phyloP scores from a whole-genome alignment of 176 grass and related monocot genomes.

The Rhipidocladum racemiflorum region DNA sequence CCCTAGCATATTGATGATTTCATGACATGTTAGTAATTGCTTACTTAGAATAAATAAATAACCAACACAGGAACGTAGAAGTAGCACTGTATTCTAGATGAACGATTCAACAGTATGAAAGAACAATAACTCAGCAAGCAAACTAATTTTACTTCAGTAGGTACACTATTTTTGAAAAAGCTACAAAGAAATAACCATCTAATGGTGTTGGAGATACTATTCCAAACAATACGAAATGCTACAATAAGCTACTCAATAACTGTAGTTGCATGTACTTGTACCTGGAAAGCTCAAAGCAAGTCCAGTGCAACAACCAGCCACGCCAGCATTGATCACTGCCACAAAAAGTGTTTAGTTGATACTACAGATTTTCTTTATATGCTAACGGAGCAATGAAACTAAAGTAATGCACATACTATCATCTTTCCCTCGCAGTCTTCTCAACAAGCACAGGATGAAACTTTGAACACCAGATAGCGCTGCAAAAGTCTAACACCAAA shows the following conservation, averaged over 20 bases:
- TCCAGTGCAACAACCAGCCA: slow-evolving; percentile 85
- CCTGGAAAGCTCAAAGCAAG: slow-evolving; percentile 96
- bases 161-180: not conserved
- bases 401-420: slow-evolving; percentile 49
- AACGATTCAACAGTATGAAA: not conserved
- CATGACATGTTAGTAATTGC: not conserved
- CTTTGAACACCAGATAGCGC: slow-evolving; percentile 86
- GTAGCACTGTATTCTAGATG: not conserved
- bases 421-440: slow-evolving; percentile 79
- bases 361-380: slow-evolving; percentile 17
- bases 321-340: slow-evolving; percentile 76
- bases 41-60: not conserved
- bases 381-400: not conserved
- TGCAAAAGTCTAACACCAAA: slow-evolving; percentile 72
- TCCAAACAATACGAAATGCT: not conserved
- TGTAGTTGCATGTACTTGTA: slow-evolving; percentile 30
- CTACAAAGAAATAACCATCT: not conserved
- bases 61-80: not conserved
- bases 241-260: not conserved
- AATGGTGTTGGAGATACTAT: not conserved
- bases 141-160: not conserved
- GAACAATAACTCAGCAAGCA: not conserved
- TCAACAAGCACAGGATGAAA: slow-evolving; percentile 82
- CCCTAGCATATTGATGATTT: not conserved
- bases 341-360: slow-evolving; percentile 17